phyloP scores from a whole-genome alignment of 768 basidiomycete species.

The Tubosaeta brunneosetosa region DNA sequence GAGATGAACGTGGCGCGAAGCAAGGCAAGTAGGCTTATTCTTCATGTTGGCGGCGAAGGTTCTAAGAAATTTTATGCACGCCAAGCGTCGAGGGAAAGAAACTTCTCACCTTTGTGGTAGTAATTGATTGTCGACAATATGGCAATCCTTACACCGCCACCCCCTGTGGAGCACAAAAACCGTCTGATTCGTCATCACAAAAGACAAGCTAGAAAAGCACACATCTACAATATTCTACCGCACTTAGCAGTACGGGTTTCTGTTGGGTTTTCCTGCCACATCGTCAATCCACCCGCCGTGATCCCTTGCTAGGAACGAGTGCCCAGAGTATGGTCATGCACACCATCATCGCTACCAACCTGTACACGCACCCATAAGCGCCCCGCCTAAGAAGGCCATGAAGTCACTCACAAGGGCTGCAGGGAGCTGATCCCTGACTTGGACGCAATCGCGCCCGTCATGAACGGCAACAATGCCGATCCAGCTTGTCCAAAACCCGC shows the following conservation, averaged over 20 bases:
- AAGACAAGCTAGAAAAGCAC: neutral
- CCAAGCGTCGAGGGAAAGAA: too few relatives aligned
- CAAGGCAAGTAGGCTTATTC: too few relatives aligned
- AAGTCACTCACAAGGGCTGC: constrained; percentile 30
- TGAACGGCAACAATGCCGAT: constrained; percentile 66
- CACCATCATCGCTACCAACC: constrained; percentile 39
- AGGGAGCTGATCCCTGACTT: constrained; percentile 48
- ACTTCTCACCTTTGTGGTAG: too few relatives aligned
- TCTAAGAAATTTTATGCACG: too few relatives aligned
- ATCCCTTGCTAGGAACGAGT: constrained; percentile 33
- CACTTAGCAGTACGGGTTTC: neutral
- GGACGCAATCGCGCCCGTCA: constrained; percentile 64
- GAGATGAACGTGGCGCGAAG: neutral
- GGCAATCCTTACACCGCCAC: neutral
- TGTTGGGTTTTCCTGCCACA: neutral
- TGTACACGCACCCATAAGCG: constrained; percentile 1
- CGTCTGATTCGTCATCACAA: too few relatives aligned
- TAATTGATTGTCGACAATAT: neutral
- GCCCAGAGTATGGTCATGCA: constrained; percentile 40
- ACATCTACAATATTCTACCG: neutral
- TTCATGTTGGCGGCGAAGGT: too few relatives aligned
- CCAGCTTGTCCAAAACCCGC: constrained; percentile 69
- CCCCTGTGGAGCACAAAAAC: neutral
- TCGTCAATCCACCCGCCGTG: constrained; percentile 16
- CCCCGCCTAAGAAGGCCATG: neutral